phyloP scores from a whole-genome alignment of 2,329 filamentous ascomycete species.

The Fusarium zealandicum region DNA sequence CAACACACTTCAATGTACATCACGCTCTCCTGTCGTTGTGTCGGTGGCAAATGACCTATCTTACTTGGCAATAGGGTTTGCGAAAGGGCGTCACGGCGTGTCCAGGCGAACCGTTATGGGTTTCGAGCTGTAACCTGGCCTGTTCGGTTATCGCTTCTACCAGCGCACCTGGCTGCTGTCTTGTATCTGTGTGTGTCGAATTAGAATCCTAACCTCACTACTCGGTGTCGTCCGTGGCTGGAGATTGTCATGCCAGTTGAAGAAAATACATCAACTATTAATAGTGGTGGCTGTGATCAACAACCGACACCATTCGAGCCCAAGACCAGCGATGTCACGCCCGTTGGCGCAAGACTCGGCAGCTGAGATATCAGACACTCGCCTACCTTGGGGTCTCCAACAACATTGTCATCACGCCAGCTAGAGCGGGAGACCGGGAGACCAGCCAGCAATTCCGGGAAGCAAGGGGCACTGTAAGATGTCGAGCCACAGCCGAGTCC shows the following conservation, averaged over 20 bases:
- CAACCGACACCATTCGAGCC: neutral
- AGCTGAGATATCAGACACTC: neutral
- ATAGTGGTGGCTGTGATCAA: neutral
- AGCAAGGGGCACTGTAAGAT: too few species aligned
- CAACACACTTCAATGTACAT: neutral
- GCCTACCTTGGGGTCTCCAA: neutral
- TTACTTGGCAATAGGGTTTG: neutral
- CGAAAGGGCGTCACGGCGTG: neutral
- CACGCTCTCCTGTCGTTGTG: neutral
- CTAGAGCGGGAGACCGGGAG: too few species aligned
- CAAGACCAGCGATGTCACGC: neutral
- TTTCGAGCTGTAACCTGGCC: neutral
- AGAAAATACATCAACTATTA: neutral
- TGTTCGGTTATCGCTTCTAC: neutral
- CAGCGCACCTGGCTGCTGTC: neutral
- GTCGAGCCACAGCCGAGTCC: neutral
- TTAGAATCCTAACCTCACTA: neutral
- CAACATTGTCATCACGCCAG: neutral
- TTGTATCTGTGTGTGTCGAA: neutral
- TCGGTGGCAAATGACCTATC: constrained; percentile 21
- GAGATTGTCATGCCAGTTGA: neutral
- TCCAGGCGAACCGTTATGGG: neutral
- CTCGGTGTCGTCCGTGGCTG: neutral
- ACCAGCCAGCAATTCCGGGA: too few species aligned
- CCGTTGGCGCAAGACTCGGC: neutral